Evolutionary conservation across 1,284 basidiomycete genomes (phyloP).

Genomic region (Coniophora puteana): DNA sequence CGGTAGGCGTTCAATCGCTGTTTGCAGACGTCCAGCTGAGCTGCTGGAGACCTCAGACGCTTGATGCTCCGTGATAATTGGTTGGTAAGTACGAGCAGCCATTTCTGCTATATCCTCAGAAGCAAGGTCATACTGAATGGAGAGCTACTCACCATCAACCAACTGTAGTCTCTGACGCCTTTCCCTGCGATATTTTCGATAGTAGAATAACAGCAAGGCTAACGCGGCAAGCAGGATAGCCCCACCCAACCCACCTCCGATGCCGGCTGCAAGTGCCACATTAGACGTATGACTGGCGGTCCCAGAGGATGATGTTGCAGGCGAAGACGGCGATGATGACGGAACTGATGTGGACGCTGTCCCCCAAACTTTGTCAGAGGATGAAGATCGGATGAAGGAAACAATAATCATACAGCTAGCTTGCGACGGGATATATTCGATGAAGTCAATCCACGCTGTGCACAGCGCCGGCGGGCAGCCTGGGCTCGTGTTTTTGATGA

Average conservation of each 20-base stretch:
- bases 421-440: slow-evolving; percentile 4
- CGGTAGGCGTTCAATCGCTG: no score
- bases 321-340: neutral
- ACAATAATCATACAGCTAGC: neutral
- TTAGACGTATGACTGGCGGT: no score
- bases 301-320: no score
- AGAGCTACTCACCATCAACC: no score
- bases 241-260: slow-evolving; percentile 2
- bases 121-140: no score
- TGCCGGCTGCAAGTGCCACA: neutral
- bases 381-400: neutral
- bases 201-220: neutral
- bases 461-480: no score
- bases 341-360: neutral
- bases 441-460: slow-evolving; percentile 5
- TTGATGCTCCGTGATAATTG: no score
- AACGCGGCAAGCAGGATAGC: neutral
- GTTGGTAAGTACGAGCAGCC: no score
- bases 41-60: no score
- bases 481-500: slow-evolving; percentile 1
- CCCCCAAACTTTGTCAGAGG: neutral
- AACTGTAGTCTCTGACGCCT: no score
- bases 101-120: no score
- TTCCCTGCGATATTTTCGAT: neutral
- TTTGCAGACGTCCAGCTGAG: no score